Percentiles rank a stretch among this genome's conserved stretches.
phyloP scores from a whole-genome alignment of 1,284 basidiomycete genomes.

The Pyrrhoderma lamaoense region DNA sequence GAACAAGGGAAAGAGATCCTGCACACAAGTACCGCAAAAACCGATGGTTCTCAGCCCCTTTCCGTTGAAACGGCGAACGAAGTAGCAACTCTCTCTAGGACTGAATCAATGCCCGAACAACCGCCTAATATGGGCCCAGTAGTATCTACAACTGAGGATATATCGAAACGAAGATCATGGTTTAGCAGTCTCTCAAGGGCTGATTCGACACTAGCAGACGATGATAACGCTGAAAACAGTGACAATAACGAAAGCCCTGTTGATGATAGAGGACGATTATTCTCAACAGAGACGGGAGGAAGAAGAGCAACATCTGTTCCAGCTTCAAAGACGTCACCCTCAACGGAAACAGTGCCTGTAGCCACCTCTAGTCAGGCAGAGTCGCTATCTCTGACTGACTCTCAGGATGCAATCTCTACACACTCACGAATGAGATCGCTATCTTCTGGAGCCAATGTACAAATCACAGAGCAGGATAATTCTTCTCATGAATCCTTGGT shows the following conservation, averaged over 20 bases:
- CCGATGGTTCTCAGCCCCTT: constrained; percentile 23
- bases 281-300: constrained; percentile 5
- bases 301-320: constrained; percentile 16
- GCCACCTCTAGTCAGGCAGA: background rate
- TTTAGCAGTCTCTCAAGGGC: constrained; percentile 26
- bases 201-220: background rate
- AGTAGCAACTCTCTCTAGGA: background rate
- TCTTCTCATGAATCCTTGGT: constrained; percentile 6
- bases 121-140: no score
- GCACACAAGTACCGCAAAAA: constrained; percentile 30
- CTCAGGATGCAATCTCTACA: background rate
- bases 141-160: background rate
- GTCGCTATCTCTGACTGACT: constrained; percentile 1
- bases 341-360: background rate
- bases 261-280: constrained; percentile 11
- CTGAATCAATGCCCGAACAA: background rate
- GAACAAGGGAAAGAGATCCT: constrained; percentile 19
- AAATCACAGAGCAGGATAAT: background rate
- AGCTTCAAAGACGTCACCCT: constrained; percentile 11
- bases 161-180: constrained; percentile 32
- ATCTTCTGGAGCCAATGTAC: constrained; percentile 12
- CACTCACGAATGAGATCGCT: constrained; percentile 14
- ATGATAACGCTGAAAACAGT: constrained; percentile 23
- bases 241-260: constrained; percentile 22
- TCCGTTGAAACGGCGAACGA: background rate